Evolutionary conservation across 768 basidiomycete genomes (phyloP), one percentile per base, ranked within the genome.

Genomic region (Lactarius quietus): DNA sequence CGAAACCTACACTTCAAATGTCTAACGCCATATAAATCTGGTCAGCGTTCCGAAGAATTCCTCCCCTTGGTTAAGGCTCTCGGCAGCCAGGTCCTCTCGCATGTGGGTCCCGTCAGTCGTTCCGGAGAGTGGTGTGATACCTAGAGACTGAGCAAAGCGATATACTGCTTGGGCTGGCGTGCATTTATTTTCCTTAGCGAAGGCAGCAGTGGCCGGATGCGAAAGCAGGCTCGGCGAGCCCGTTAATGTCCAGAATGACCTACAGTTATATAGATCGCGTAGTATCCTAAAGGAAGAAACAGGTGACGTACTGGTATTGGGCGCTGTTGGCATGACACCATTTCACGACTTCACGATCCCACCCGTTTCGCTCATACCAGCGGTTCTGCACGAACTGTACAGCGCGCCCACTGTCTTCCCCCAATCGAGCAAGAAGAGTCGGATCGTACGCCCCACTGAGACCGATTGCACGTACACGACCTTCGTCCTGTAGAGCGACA

Each of bases 201-300:
- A 75, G 4, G 75, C 68, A 20, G 74, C 68, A 6, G 88, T 71
- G 2, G 76, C 72, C 0, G 81, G 82, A 71, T 86, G 81, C 4
- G 72, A 61, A 6, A 92, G 76, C 10, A 93, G 77, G 18, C 72
- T 77, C 5, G 90, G 87, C 3, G 90, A 89, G n/a, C 90, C 89
- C 1, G 88, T 82, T 28, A 95, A 76, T 28, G 93, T 93, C 92
- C 93, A 93, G 75, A 94, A 93, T 18, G 91, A 92, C 70, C 91
- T 92, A 69, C 31, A 53, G 36, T 26, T 60, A 23, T 8, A 7
- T 29, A 33, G n/a, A n/a, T 36, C 57, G 17, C 10, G 53, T 17
- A 17, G 29, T 41, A 20, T 38, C 33, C 6, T 9, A 28, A 7
- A 51, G 38, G 26, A 20, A 9, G 23, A 38, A 62, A 70, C 70